Evolutionary conservation across 306 rosid species (phyloP).

Genomic region (Sophora flavescens): DNA sequence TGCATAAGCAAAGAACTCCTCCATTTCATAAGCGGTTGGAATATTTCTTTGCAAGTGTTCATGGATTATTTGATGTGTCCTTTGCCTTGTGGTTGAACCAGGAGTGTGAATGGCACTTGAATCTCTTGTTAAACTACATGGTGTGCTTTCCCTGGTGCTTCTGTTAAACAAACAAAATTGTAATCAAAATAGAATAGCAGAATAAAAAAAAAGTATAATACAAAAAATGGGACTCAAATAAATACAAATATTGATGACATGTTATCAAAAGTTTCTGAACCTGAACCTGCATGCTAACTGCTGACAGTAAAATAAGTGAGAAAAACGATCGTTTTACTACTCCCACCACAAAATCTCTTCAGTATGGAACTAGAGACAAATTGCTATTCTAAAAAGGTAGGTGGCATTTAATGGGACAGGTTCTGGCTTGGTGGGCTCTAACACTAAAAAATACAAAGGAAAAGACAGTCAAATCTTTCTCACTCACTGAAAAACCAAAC

Average conservation of each 20-base stretch:
- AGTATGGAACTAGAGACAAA: constrained; percentile 49
- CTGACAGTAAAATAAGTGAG: constrained; percentile 49
- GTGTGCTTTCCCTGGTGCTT: constrained; percentile 84
- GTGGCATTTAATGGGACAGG: constrained; percentile 53
- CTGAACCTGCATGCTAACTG: constrained; percentile 44
- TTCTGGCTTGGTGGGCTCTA: constrained; percentile 53
- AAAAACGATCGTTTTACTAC: constrained; percentile 15
- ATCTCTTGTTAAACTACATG: constrained; percentile 78
- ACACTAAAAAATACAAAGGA: constrained; percentile 47
- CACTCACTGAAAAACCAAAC: constrained; percentile 52
- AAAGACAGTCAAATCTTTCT: constrained; percentile 56
- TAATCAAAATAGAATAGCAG: constrained; percentile 26
- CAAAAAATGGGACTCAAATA: constrained; percentile 11
- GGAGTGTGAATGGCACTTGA: constrained; percentile 61
- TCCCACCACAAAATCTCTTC: constrained; percentile 21
- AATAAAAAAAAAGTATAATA: constrained; percentile 1
- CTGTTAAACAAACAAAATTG: constrained; percentile 45
- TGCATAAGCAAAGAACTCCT: constrained; percentile 80
- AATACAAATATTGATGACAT: constrained; percentile 25
- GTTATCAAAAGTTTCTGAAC: constrained; percentile 45
- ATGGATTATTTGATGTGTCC: constrained; percentile 44
- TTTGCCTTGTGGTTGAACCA: constrained; percentile 72
- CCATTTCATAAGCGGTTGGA: constrained; percentile 78
- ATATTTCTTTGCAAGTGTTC: constrained; percentile 59
- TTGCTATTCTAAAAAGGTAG: constrained; percentile 41